phyloP scores from a whole-genome alignment of 495 filamentous ascomycete species.

The Penicillium bovifimosum region DNA sequence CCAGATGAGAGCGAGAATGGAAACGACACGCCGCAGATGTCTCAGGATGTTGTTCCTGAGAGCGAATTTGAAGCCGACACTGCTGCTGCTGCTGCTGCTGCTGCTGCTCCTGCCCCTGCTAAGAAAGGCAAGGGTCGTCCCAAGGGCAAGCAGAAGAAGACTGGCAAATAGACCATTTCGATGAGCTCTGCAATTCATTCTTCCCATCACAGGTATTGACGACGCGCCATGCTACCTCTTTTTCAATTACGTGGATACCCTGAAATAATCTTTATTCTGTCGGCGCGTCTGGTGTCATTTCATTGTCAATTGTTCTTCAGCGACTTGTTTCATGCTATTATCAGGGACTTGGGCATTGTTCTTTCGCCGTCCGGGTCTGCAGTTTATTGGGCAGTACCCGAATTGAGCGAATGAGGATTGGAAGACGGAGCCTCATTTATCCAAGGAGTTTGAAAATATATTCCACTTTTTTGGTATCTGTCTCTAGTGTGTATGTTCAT shows the following conservation, averaged over 20 bases:
- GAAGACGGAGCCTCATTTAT: neutral
- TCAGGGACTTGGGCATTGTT: constrained; percentile 16
- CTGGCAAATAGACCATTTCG: constrained; percentile 11
- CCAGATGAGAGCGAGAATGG: constrained; percentile 28
- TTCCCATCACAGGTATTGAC: constrained; percentile 8
- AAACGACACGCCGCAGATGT: constrained; percentile 15
- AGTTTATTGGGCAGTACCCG: constrained; percentile 7
- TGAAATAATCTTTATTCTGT: neutral
- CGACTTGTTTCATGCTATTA: constrained; percentile 22
- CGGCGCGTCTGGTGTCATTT: constrained; percentile 6
- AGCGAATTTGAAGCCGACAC: constrained; percentile 24
- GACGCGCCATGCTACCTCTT: constrained; percentile 20
- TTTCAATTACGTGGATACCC: constrained; percentile 7
- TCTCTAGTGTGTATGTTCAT: no score
- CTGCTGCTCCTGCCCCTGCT: constrained; percentile 12
- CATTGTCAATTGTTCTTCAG: constrained; percentile 19
- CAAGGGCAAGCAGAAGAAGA: constrained; percentile 41
- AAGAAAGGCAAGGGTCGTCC: constrained; percentile 31
- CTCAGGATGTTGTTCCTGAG: constrained; percentile 23
- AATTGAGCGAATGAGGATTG: neutral
- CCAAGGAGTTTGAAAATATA: neutral
- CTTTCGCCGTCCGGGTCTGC: constrained; percentile 1
- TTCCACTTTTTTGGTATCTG: neutral
- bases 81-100: constrained; percentile 4
- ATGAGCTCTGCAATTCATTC: neutral